phyloP scores from a whole-genome alignment of 805 yeast species.

The Candida suzukii region DNA sequence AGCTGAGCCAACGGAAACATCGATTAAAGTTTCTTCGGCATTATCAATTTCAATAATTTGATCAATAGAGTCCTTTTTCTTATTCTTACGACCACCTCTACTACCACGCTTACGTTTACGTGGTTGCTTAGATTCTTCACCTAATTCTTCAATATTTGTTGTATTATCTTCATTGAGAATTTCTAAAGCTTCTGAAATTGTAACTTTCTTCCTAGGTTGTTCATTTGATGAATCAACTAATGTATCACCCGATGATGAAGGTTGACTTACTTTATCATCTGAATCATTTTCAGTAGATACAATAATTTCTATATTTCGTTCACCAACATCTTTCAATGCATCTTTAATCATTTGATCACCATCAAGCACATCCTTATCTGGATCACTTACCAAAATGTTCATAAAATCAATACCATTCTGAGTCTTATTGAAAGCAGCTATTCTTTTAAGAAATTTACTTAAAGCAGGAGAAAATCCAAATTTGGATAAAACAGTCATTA shows the following conservation, averaged over 20 bases:
- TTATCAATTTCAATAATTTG: conserved; percentile 3
- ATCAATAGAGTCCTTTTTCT: conserved; percentile 23
- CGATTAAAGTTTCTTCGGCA: neutral
- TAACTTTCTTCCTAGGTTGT: conserved; percentile 6
- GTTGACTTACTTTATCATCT: neutral
- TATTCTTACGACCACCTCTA: conserved; percentile 71
- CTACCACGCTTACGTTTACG: conserved; percentile 75
- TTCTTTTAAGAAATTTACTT: conserved; percentile 19
- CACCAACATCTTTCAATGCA: neutral
- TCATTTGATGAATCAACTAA: neutral
- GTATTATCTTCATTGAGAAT: conserved; percentile 15
- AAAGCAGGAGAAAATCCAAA: conserved; percentile 30
- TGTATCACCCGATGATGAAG: neutral
- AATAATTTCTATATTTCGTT: neutral
- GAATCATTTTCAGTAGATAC: conserved; percentile 1
- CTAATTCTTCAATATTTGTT: conserved; percentile 12
- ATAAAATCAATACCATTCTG: conserved; percentile 28
- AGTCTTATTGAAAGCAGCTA: conserved; percentile 27
- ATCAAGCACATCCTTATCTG: conserved; percentile 6
- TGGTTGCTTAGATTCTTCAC: conserved; percentile 15
- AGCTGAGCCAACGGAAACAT: neutral
- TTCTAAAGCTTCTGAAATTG: conserved; percentile 8
- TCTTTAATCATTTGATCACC: neutral
- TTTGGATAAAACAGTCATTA: conserved; percentile 30
- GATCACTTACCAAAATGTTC: conserved; percentile 21